Conservation (phyloP, 495 filamentous ascomycete species). For the Usnea hakonensis region DNA sequence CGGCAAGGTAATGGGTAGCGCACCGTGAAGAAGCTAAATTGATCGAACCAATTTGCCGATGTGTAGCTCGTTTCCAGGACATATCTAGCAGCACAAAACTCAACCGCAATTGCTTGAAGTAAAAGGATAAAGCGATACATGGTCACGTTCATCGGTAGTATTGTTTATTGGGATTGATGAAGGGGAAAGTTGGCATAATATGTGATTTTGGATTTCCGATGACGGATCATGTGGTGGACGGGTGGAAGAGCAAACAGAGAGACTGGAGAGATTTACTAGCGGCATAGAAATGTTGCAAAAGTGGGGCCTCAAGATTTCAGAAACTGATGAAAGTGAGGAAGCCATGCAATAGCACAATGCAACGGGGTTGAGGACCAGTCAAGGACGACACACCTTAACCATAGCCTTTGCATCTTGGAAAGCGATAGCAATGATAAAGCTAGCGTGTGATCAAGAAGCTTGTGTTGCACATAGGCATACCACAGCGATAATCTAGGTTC, state of each 20-base stretch:
- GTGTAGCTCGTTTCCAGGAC: not conserved
- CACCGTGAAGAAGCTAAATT: not conserved
- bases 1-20: not conserved
- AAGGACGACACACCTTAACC: not conserved
- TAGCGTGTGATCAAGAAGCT: not conserved
- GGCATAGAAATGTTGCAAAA: not conserved
- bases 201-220: not conserved
- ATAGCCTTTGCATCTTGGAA: no score
- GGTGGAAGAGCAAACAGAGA: not conserved
- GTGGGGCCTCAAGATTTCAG: not conserved
- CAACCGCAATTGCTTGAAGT: not conserved
- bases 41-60: not conserved
- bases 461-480: not conserved
- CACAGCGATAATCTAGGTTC: not conserved
- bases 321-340: not conserved
- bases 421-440: not conserved
- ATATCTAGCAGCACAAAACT: not conserved
- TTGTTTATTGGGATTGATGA: not conserved
- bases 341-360: not conserved
- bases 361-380: not conserved
- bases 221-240: not conserved
- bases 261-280: not conserved
- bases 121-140: not conserved
- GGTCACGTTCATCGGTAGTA: not conserved
- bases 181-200: not conserved